Evolutionary conservation across 2,329 filamentous ascomycete species (phyloP), one percentile per base, ranked within the genome.

Genomic region (Colletotrichum chrysophilum): DNA sequence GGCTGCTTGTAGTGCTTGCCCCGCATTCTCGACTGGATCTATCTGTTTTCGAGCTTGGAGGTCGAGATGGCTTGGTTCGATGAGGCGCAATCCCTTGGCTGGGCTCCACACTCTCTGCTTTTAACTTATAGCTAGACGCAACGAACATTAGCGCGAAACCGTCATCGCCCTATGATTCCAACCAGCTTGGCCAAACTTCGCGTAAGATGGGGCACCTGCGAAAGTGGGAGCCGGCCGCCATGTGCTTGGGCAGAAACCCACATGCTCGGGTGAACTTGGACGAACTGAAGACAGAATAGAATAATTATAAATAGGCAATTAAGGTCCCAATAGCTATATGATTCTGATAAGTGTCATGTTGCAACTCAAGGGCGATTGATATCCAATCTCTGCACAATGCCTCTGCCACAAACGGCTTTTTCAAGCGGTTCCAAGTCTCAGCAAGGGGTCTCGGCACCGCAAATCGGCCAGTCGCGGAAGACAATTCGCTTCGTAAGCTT

Each of bases 271-370:
- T 48, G 1, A 48, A 12, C 1, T 10, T n/a, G 38, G 9, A 43
- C 18, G 38, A 43, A 43, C 8, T 6, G 38, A 10, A 3, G 0
- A 10, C 16, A 43, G 18, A n/a, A 43, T 0, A 9, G 4, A 1
- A 18, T n/a, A 7, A 38, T 48, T 48, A 48, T 48, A 1, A n/a
- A 48, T 48, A 48, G 18, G 18, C 9, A n/a, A 48, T n/a, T 0
- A n/a, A 48, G 5, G 0, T 48, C 0, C 18, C 9, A 48, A 0
- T 10, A 1, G 18, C 18, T n/a, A 12, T n/a, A 43, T 43, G 0
- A 43, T 6, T 0, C 16, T 43, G 18, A 0, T 4, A 43, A 0
- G 9, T n/a, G 16, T 36, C 18, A n/a, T n/a, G 18, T 48, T 12
- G 18, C 18, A n/a, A 43, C 38, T 43, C 18, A n/a, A 43, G 8